Percentiles rank a stretch among this genome's conserved stretches.
Evolutionary conservation across 2,329 filamentous ascomycete genomes (phyloP).

Genomic region (Diaporthe vaccinii): DNA sequence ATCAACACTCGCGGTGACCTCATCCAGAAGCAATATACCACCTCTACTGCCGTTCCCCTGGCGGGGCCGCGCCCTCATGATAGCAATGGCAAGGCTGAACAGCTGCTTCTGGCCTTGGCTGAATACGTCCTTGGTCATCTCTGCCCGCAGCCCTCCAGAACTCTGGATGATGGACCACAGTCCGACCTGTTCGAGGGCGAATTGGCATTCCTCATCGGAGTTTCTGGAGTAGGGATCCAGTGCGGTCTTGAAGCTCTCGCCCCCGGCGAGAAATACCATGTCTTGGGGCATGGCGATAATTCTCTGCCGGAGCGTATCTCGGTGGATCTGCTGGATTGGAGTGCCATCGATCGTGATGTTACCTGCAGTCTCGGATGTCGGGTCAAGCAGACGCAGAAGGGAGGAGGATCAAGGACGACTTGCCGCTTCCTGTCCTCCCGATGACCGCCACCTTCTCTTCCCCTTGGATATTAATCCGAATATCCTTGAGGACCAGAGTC

Average conservation of each 20-base stretch:
- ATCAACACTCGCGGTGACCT: constrained; percentile 39
- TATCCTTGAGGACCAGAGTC: constrained; percentile 47
- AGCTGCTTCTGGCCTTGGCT: constrained; percentile 65
- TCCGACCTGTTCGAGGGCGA: constrained; percentile 45
- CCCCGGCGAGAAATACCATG: constrained; percentile 56
- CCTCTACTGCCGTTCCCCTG: neutral
- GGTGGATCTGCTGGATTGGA: constrained; percentile 49
- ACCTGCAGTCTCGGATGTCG: constrained; percentile 41
- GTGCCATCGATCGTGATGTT: constrained; percentile 53
- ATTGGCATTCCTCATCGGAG: constrained; percentile 42
- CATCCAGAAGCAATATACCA: constrained; percentile 39
- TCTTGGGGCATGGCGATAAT: constrained; percentile 60
- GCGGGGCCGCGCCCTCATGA: constrained; percentile 51
- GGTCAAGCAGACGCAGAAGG: constrained; percentile 57
- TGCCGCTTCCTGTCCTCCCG: constrained; percentile 52
- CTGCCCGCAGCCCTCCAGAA: constrained; percentile 45
- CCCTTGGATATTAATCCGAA: constrained; percentile 47
- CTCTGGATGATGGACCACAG: constrained; percentile 45
- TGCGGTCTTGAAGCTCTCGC: constrained; percentile 50
- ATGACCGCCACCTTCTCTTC: constrained; percentile 52
- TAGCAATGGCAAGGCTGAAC: constrained; percentile 65
- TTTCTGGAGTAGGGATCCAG: constrained; percentile 49
- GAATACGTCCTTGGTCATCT: constrained; percentile 57
- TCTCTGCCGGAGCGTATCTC: constrained; percentile 52
- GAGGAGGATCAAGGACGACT: constrained; percentile 56